Percentiles rank a stretch among this genome's conserved stretches.
phyloP scores from a whole-genome alignment of 176 grass and related monocot species.

The Musa beccarii region DNA sequence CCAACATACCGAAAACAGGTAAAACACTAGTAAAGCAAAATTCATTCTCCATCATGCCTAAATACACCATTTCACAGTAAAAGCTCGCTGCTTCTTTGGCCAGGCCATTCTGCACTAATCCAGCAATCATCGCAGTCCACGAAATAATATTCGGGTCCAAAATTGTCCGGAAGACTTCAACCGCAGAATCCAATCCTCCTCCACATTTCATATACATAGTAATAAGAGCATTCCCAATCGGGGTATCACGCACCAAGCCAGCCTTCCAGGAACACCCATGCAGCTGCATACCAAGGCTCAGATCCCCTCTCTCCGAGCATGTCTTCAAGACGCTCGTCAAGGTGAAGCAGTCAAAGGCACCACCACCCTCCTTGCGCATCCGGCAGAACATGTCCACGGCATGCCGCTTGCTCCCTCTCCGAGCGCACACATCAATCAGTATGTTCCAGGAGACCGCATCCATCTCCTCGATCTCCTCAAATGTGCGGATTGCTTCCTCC shows the following conservation, averaged over 20 bases:
- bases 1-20: slow-evolving; percentile 8
- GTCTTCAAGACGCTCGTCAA: slow-evolving; percentile 33
- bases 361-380: slow-evolving; percentile 22
- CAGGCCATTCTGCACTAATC: slow-evolving; percentile 22
- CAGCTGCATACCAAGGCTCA: slow-evolving; percentile 29
- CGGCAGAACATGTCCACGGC: slow-evolving; percentile 21
- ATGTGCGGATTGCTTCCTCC: slow-evolving; percentile 3
- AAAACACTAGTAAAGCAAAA: slow-evolving; percentile 20
- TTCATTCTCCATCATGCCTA: slow-evolving; percentile 14
- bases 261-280: slow-evolving; percentile 33
- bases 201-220: slow-evolving; percentile 40
- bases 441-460: slow-evolving; percentile 32
- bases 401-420: slow-evolving; percentile 7
- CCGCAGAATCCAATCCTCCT: slow-evolving; percentile 6
- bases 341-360: slow-evolving; percentile 15
- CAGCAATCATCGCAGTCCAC: slow-evolving; percentile 35
- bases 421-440: slow-evolving; percentile 27
- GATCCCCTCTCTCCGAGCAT: not conserved
- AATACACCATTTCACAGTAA: slow-evolving; percentile 12
- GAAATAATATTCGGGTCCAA: slow-evolving; percentile 24
- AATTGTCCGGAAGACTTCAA: slow-evolving; percentile 15
- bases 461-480: slow-evolving; percentile 21
- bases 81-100: slow-evolving; percentile 8
- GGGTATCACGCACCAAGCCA: slow-evolving; percentile 17
- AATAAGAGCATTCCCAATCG: slow-evolving; percentile 28